Evolutionary conservation across 306 rosid genomes (phyloP), one percentile per base, ranked within the genome.

Genomic region (Lupinus albus): DNA sequence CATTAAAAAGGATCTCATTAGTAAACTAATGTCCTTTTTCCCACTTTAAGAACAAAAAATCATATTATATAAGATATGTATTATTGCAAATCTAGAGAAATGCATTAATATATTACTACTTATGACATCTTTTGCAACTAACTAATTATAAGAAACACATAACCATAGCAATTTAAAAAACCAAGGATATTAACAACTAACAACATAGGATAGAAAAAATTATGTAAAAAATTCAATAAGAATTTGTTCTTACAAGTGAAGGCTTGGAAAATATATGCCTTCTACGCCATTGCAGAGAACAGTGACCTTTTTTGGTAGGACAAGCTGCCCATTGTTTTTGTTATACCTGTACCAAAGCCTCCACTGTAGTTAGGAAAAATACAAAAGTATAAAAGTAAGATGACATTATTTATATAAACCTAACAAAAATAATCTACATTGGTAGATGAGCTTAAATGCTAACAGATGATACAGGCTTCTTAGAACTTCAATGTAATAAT

Each of bases 211-310:
- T 1, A 4, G 30, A 25, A 25, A 25, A 32, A 8, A 2, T 33
- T 5, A 35, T 17, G 28, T 48, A 58, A 33, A 75, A 54, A 18
- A 44, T 64, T 65, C 5, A 39, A 71, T 56, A 78, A 39, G 62
- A 50, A 48, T 42, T 52, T 63, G 61, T 32, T 73, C 99, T 91
- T 88, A 94, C 99, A 74, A 77, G 86, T 94, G 99, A 77, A 94
- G 97, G 83, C 97, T 91, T 50, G 99, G 94, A 88, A 90, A 91
- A 79, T 94, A 94, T 81, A 79, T 57, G 83, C 99, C 99, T 82
- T 94, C 89, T 75, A 94, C 86, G 30, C 88, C 85, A 66, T 94
- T 91, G 90, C 97, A 91, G 77, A 94, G 83, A 78, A 94, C 99
- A 42, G 85, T 82, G 78, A 94, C 99, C 74, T 88, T 91, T 83